Evolutionary conservation across 2,329 filamentous ascomycete genomes (phyloP), one percentile per base, ranked within the genome.

Genomic region (Sphaerulina vaccinii): DNA sequence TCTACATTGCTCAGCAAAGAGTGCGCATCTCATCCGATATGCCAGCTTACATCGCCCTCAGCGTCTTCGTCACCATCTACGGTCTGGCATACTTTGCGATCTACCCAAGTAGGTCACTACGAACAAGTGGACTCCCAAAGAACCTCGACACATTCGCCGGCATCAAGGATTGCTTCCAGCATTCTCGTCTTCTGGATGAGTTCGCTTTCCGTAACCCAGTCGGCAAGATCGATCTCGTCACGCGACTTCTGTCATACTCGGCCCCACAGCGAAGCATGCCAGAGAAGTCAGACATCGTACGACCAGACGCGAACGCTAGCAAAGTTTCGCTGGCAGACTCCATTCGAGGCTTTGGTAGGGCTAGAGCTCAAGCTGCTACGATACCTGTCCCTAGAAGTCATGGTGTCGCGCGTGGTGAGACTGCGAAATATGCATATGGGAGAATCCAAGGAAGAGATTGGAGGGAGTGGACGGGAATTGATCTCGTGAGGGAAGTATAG

Each of bases 121-220:
- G 53, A 42, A 50, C 49, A 43, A 70, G 91, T 19, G 92, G 87
- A 70, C 75, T 85, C 9, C 60, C 83, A n/a, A 81, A 36, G 70
- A 62, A 44, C 47, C 81, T 5, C 72, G 81, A 79, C 54, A 88
- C 81, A 40, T 76, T 95, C 15, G 87, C 87, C 1, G 89, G 91
- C 66, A 76, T 91, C 18, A 79, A 95, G 60, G 86, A 83, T 64
- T 91, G 92, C 67, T 76, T 92, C 36, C 83, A 88, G 53, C 84
- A 85, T 60, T 85, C 84, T 37, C 85, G 86, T 19, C 74, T 95
- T 15, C 74, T 88, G 1, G 76, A 80, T 4, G 90, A 96, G 64
- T 78, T 83, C 8, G 81, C 86, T 0, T 92, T 96, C 66, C 79
- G 83, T 44, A 80, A 84, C 32, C 82, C 86, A 2, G 75, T 78